Evolutionary conservation across 768 basidiomycete genomes (phyloP), one percentile per base, ranked within the genome.

Genomic region (Lactarius evosmus): DNA sequence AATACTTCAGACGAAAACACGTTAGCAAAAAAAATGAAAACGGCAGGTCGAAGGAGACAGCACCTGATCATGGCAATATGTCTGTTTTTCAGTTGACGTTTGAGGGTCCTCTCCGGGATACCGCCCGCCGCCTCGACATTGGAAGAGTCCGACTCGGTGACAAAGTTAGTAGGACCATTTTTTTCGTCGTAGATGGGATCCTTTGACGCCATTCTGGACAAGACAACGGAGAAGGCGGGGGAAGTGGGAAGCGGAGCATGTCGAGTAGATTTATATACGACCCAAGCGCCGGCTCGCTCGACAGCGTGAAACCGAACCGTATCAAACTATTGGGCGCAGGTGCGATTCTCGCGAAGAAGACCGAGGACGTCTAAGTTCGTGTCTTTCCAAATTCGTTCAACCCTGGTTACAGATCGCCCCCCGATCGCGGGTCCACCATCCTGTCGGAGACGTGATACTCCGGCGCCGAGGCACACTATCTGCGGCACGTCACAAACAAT

Each of bases 51-150:
- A 50, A 29, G 6, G 30, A 6, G 25, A n/a, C 65, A 74, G 54
- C 52, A 78, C 87, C 88, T 89, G 69, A 91, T 90, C 88, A 91
- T 89, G 61, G 89, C 87, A 66, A 92, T 82, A 72, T 91, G 90
- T 16, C 90, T 78, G 70, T 88, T 89, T 67, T 74, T 74, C 60
- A 73, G 68, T 56, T 73, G 71, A 25, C 71, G 70, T 60, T 73
- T 66, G 56, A 73, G 65, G 29, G 56, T 70, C n/a, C 27, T 56
- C 36, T 51, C 60, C 14, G 49, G 56, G 22, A 8, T 19, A 7
- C 22, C 56, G 4, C 50, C 57, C 12, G 34, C 50, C 14, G 49
- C 29, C 25, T 58, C 60, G 33, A 53, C 30, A 27, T 38, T 19
- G 4, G 59, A 49, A 38, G 52, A 46, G 30, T 44, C 19, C 5